Conservation (phyloP, 306 rosid genomes). For the Crataegus laevigata region DNA sequence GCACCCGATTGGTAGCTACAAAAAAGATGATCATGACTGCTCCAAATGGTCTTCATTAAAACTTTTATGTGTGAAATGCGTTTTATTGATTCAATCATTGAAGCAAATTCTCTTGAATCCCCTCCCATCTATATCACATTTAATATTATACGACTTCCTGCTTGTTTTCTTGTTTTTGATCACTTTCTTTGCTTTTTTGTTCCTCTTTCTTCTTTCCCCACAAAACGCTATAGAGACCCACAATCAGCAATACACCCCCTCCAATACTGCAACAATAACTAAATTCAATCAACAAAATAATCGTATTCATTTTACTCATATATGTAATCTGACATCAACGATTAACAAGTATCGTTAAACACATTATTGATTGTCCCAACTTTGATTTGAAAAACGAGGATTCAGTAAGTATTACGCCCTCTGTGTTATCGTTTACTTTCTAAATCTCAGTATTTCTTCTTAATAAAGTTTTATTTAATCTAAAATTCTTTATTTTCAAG, state of each 20-base stretch:
- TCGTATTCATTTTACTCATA: background rate
- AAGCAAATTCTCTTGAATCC: background rate
- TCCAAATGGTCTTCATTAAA: background rate
- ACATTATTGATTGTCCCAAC: too few species aligned
- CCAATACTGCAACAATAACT: slow-evolving; percentile 45
- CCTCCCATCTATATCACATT: slow-evolving; percentile 21
- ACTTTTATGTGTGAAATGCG: background rate
- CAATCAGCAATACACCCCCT: slow-evolving; percentile 61
- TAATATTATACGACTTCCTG: slow-evolving; percentile 42
- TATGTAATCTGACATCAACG: background rate
- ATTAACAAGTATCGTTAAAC: too few species aligned
- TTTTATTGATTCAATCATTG: background rate
- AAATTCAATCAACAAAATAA: background rate
- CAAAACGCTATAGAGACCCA: slow-evolving; percentile 69
- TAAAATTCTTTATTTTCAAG: too few species aligned
- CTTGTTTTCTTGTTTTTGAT: slow-evolving; percentile 29
- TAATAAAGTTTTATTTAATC: too few species aligned
- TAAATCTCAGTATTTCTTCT: too few species aligned
- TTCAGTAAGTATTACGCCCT: too few species aligned
- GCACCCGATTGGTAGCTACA: background rate
- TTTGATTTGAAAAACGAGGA: background rate
- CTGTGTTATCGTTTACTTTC: too few species aligned
- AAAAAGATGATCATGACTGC: background rate
- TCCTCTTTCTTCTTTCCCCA: slow-evolving; percentile 82
- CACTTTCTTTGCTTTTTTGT: slow-evolving; percentile 3